Conservation (phyloP, 768 basidiomycete species). For the Tulasnella sp. region DNA sequence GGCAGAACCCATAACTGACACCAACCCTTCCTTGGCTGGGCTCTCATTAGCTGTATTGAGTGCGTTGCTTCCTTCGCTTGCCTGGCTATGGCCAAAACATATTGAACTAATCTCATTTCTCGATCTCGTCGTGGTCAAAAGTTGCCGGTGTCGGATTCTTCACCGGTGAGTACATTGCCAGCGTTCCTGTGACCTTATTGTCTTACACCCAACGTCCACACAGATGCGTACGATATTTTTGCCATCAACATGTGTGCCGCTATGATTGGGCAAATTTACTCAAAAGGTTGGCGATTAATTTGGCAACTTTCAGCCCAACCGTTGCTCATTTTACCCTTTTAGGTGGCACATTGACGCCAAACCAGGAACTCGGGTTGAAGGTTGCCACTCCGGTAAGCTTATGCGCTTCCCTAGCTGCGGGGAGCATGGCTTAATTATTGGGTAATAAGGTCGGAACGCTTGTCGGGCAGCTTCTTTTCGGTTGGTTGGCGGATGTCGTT, state of each 20-base stretch:
- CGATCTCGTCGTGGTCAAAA: slow-evolving; percentile 20
- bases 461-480: slow-evolving; percentile 40
- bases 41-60: not conserved
- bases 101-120: slow-evolving; percentile 1
- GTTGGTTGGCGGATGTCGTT: slow-evolving; percentile 63
- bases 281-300: too few relatives aligned
- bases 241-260: slow-evolving; percentile 68
- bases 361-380: slow-evolving; percentile 67
- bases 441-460: slow-evolving; percentile 28
- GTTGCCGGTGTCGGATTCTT: slow-evolving; percentile 77
- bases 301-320: not conserved
- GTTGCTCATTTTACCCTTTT: too few relatives aligned
- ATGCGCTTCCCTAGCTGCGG: too few relatives aligned
- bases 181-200: not conserved
- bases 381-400: slow-evolving; percentile 64
- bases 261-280: slow-evolving; percentile 14
- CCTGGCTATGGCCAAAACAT: too few relatives aligned
- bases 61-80: not conserved
- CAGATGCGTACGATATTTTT: slow-evolving; percentile 58
- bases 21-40: not conserved
- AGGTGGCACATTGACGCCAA: slow-evolving; percentile 35
- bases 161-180: slow-evolving; percentile 53
- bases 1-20: slow-evolving; percentile 17
- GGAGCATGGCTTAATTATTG: too few relatives aligned
- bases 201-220: not conserved